Evolutionary conservation across 495 filamentous ascomycete species (phyloP), one percentile per base, ranked within the genome.

Genomic region (Xylaria scruposa): DNA sequence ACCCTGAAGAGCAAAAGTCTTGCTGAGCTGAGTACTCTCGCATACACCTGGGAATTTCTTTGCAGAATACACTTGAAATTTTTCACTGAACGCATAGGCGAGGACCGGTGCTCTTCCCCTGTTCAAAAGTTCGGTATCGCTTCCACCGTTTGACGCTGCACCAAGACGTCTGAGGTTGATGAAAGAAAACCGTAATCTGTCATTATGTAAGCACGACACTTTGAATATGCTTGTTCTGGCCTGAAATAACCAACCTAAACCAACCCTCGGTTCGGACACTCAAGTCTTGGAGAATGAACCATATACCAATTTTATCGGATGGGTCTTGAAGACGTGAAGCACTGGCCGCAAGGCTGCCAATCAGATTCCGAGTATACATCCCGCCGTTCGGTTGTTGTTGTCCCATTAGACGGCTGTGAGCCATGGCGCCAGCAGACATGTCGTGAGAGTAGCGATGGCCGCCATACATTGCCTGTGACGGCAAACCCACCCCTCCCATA

Each of bases 21-120:
- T 97, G 86, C 94, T 97, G 24, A 99, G 83, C n/a, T 88, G 81
- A 2, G 96, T 99, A 79, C 92, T 95, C 78, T 98, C 95, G 73
- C 97, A 97, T 1, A 99, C 96, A 70, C 96, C 96, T 0, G 96
- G 95, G 85, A 99, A 99, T 74, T 97, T 97, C 87, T 99, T 99
- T 44, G 96, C 96, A 6, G 91, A 94, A 80, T 91, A 98, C 56
- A 99, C 96, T 72, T 96, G 93, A 86, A 99, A 98, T 21, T 89
- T 87, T 17, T 97, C 93, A 46, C 91, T 94, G 80, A 96, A 99
- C 74, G 91, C 92, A 3, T 90, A 92, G 2, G 96, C 96, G 2
- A 99, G 88, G 33, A 98, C 91, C 0, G 92, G 94, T 0, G 94
- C 94, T 49, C 88, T 90, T 56, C 91, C 92, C 33, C 89, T 91